A percentile compares a stretch with the other conserved stretches of the same genome.
Conservation (phyloP, 2,329 filamentous ascomycete genomes). For the Neospermospora avenae region DNA sequence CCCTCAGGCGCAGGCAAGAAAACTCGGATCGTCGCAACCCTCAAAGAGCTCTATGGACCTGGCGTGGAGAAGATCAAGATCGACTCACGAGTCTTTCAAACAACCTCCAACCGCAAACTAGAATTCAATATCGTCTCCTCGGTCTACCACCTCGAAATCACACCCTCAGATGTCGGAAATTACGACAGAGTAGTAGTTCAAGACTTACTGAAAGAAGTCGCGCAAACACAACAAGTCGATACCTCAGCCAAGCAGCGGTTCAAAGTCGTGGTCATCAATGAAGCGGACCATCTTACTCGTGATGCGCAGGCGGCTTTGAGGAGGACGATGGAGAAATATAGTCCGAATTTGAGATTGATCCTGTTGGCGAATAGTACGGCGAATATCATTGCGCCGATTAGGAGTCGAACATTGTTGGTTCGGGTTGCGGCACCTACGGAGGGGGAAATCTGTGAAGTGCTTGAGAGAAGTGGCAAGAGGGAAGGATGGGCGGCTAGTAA, state of each 20-base stretch:
- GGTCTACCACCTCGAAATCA: slow-evolving; percentile 97
- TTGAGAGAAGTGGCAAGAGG: slow-evolving; percentile 68
- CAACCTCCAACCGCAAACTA: slow-evolving; percentile 90
- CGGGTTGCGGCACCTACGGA: slow-evolving; percentile 87
- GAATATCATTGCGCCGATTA: slow-evolving; percentile 98
- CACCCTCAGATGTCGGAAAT: slow-evolving; percentile 91
- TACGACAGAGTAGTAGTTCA: slow-evolving; percentile 96
- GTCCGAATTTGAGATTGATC: slow-evolving; percentile 87
- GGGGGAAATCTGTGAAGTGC: slow-evolving; percentile 75
- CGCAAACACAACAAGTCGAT: slow-evolving; percentile 99
- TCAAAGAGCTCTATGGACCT: slow-evolving; percentile 92
- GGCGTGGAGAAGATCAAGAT: slow-evolving; percentile 99
- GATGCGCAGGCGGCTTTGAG: slow-evolving; percentile 94
- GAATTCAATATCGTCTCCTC: slow-evolving; percentile 99
- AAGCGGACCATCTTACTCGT: slow-evolving; percentile 88
- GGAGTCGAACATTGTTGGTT: slow-evolving; percentile 85
- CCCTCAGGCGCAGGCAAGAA: slow-evolving; percentile 97
- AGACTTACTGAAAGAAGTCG: slow-evolving; percentile 93
- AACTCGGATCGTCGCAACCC: slow-evolving; percentile 89
- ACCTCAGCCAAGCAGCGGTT: slow-evolving; percentile 85
- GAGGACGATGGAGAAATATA: slow-evolving; percentile 99
- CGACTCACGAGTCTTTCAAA: slow-evolving; percentile 94
- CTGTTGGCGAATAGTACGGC: slow-evolving; percentile 93
- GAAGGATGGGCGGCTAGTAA: slow-evolving; percentile 79
- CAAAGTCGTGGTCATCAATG: slow-evolving; percentile 99